Evolutionary conservation across 2,329 filamentous ascomycete species (phyloP).

Genomic region (Drechslera avenae): DNA sequence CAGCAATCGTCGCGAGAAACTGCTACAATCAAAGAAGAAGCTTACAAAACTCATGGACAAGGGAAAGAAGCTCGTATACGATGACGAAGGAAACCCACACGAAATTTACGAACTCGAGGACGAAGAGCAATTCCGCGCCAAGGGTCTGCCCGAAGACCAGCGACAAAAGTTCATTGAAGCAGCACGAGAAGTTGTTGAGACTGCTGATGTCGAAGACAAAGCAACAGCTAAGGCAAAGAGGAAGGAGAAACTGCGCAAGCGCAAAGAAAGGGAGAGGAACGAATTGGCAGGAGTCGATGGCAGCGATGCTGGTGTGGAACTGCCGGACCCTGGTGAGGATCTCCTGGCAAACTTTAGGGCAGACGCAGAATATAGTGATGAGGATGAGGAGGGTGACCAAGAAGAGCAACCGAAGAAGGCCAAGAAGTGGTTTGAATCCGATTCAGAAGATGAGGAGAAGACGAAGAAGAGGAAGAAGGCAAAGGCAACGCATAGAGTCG

Average conservation of each 20-base stretch:
- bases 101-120: slow-evolving; percentile 86
- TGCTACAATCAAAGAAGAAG: slow-evolving; percentile 94
- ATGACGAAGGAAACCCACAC: slow-evolving; percentile 87
- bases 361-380: slow-evolving; percentile 47
- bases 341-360: slow-evolving; percentile 51
- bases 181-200: slow-evolving; percentile 72
- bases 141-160: slow-evolving; percentile 77
- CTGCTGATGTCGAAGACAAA: slow-evolving; percentile 84
- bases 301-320: slow-evolving; percentile 28
- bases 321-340: slow-evolving; percentile 46
- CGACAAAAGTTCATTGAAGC: slow-evolving; percentile 76
- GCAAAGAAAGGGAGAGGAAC: slow-evolving; percentile 68
- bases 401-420: slow-evolving; percentile 63
- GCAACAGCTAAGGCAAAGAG: slow-evolving; percentile 76
- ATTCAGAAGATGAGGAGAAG: slow-evolving; percentile 59
- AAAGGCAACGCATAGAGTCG: slow-evolving; percentile 63
- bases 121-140: slow-evolving; percentile 77
- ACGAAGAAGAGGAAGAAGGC: slow-evolving; percentile 51
- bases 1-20: slow-evolving; percentile 92
- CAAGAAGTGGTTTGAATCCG: slow-evolving; percentile 81
- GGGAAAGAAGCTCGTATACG: slow-evolving; percentile 84
- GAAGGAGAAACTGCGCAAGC: slow-evolving; percentile 74
- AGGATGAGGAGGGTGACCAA: slow-evolving; percentile 50
- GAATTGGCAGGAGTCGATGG: slow-evolving; percentile 37
- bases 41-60: slow-evolving; percentile 88